Percentiles rank a stretch among this genome's conserved stretches.
Conservation (phyloP, 768 basidiomycete genomes). For the Collybia sordida region DNA sequence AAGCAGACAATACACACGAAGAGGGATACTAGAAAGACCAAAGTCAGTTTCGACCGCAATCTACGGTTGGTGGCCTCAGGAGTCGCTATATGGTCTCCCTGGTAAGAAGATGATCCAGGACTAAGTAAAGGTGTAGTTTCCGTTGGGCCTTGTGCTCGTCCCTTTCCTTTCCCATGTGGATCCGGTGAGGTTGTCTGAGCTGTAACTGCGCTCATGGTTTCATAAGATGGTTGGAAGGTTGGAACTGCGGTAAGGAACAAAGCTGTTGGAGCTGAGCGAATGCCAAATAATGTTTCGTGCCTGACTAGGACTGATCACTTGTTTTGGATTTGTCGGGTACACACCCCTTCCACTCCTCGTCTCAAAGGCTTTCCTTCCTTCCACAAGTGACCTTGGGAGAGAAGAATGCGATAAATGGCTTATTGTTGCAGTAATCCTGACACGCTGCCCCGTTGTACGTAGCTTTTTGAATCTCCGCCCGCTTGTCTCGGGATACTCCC, state of each 20-base stretch:
- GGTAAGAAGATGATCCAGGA: slow-evolving; percentile 31
- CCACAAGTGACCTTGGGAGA: no score
- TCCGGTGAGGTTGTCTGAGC: slow-evolving; percentile 6
- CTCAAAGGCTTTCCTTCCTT: no score
- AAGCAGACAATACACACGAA: slow-evolving; percentile 46
- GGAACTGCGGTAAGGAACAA: neutral
- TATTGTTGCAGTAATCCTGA: no score
- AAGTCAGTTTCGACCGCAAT: slow-evolving; percentile 36
- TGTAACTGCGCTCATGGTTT: slow-evolving; percentile 11
- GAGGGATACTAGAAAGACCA: slow-evolving; percentile 60
- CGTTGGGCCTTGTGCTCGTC: slow-evolving; percentile 42
- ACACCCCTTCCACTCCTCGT: neutral
- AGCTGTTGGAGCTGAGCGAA: neutral
- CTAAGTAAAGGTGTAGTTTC: slow-evolving; percentile 57
- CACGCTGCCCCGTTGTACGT: no score
- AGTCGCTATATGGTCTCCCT: slow-evolving; percentile 21
- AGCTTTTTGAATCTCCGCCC: no score
- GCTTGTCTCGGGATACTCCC: no score
- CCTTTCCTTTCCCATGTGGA: slow-evolving; percentile 53
- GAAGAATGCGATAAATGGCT: no score
- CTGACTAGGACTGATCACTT: neutral
- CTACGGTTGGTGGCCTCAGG: slow-evolving; percentile 23
- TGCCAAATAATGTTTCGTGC: no score
- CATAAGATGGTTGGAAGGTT: neutral
- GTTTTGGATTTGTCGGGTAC: neutral